Percentiles rank a stretch among this genome's conserved stretches.
These are phyloP conservation scores for Huntiella abstrusa DNA, from an alignment of 2,329 filamentous ascomycete species.

Conservation along the genomic window DNA sequence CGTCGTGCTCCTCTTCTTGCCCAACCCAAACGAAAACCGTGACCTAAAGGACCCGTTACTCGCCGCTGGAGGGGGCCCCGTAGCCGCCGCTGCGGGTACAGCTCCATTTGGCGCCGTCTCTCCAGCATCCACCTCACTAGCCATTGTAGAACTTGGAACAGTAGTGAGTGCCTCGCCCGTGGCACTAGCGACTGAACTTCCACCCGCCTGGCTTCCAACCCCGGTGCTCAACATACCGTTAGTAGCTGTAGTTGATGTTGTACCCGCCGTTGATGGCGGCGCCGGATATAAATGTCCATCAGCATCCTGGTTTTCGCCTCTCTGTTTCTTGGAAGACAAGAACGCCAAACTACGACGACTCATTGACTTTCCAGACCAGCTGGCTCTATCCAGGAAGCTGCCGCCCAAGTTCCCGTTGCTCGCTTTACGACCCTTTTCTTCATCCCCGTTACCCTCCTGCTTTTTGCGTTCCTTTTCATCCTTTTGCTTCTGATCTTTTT, in stretches of 20 bases:
- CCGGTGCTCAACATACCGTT: neutral
- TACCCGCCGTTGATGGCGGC: neutral
- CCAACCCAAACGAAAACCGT: constrained; percentile 40
- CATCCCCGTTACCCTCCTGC: neutral
- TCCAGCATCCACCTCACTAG: neutral
- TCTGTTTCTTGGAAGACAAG: constrained; percentile 28
- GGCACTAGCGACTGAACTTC: neutral
- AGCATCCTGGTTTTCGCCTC: neutral
- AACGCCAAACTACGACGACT: constrained; percentile 57
- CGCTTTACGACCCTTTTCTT: constrained; percentile 4
- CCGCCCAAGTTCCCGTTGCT: constrained; percentile 26
- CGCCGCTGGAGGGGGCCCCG: neutral
- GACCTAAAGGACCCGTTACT: constrained; percentile 24
- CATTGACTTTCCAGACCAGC: constrained; percentile 59
- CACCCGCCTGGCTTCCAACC: neutral
- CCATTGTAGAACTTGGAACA: neutral
- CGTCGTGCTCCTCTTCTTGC: constrained; percentile 43
- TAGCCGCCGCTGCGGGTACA: neutral
- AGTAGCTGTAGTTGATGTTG: neutral
- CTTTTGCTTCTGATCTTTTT: constrained; percentile 33
- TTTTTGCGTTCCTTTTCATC: constrained; percentile 7
- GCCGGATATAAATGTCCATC: neutral
- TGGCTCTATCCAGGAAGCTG: constrained; percentile 44
- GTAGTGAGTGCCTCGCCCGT: neutral
- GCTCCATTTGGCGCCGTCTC: neutral